Evolutionary conservation across 2,329 filamentous ascomycete genomes (phyloP), one percentile per base, ranked within the genome.

Genomic region (Ramichloridium luteum): DNA sequence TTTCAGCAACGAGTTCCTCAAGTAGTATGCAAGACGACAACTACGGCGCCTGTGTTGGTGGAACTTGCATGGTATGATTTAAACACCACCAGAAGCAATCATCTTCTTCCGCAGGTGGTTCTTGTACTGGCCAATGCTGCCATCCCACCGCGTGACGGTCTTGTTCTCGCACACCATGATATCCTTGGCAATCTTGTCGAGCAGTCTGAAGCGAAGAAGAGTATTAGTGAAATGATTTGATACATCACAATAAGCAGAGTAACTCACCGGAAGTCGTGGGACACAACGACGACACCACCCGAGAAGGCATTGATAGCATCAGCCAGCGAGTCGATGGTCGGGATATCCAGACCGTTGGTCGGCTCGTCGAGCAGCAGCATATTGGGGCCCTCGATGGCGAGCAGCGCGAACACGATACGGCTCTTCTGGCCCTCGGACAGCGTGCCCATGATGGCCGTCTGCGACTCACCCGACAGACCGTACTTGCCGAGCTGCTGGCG

Each of bases 131-230:
- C 78, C 79, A 54, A 98, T 98, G 44, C 64, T 67, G 50, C 88
- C 88, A 42, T 88, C 77, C 90, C 90, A 98, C 51, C 74, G 65
- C 50, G 72, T 77, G 49, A 96, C 85, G 10, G 85, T 86, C 72
- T 86, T 85, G 76, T 98, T 85, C 67, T 98, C 90, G 64, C 92
- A 98, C 35, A 98, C 90, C 65, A 98, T 77, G 62, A 98, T 98
- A 61, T 98, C 84, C 73, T 98, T 98, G 50, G 90, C 90, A 59
- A 98, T 96, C 72, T 93, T 94, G 74, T 98, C 90, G 45, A 98
- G 77, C 53, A 98, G 70, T 70, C 88, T 92, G 49, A 27, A 29
- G 35, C n/a, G 20, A 23, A 23, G n/a, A 23, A n/a, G n/a, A 23
- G 20, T 8, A n/a, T 29, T 13, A 6, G 9, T 23, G 30, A 16